phyloP scores from a whole-genome alignment of 805 yeast species.

The Starmerella roubikii region DNA sequence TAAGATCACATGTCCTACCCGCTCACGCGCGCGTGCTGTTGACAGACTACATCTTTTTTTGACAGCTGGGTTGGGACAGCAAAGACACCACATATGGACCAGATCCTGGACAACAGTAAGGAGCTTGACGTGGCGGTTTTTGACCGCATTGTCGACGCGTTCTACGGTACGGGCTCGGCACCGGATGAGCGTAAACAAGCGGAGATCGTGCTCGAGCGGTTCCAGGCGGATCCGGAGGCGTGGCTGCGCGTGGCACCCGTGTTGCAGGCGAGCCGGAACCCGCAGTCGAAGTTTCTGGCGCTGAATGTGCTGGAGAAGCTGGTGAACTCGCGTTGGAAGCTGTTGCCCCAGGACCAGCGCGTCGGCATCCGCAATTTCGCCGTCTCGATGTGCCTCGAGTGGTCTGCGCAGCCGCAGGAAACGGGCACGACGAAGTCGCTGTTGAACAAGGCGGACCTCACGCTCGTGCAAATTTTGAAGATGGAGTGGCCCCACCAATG shows the following conservation, averaged over 20 bases:
- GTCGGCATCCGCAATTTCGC: slow-evolving; percentile 86
- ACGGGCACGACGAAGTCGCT: slow-evolving; percentile 65
- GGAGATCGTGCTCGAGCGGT: slow-evolving; percentile 31
- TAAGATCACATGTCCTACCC: too few relatives aligned
- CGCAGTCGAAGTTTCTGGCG: slow-evolving; percentile 89
- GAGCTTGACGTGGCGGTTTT: slow-evolving; percentile 69
- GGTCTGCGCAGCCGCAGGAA: slow-evolving; percentile 69
- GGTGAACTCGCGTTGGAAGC: slow-evolving; percentile 87
- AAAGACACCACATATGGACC: slow-evolving; percentile 58
- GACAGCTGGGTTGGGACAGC: too few relatives aligned
- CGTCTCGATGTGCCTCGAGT: slow-evolving; percentile 81
- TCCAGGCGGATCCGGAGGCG: slow-evolving; percentile 88
- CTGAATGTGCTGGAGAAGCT: slow-evolving; percentile 77
- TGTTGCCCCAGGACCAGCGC: slow-evolving; percentile 76
- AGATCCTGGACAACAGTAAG: slow-evolving; percentile 70
- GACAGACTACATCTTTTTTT: too few relatives aligned
- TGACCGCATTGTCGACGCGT: slow-evolving; percentile 74
- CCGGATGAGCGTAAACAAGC: slow-evolving; percentile 35
- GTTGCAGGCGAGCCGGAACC: slow-evolving; percentile 54
- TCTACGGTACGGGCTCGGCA: slow-evolving; percentile 54
- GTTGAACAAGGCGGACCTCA: slow-evolving; percentile 84
- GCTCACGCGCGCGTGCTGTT: too few relatives aligned
- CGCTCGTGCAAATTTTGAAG: slow-evolving; percentile 83
- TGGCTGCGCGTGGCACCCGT: slow-evolving; percentile 92
- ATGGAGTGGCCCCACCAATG: slow-evolving; percentile 99